Evolutionary conservation across 352 stramenopile genomes (phyloP).

Genomic region (Hyaloperonospora arabidopsidis): DNA sequence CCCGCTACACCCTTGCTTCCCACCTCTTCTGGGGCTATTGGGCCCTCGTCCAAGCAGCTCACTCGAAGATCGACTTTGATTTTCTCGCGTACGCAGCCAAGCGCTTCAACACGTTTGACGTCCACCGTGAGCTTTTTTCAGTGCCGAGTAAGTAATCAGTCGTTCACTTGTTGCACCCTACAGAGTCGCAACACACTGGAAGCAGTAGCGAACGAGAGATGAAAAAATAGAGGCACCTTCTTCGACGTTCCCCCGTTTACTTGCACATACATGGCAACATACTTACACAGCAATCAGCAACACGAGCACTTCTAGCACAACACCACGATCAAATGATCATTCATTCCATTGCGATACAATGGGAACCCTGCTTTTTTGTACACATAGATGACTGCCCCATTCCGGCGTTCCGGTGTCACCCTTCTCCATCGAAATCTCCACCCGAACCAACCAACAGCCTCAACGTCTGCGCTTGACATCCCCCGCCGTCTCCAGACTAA

Average conservation of each 20-base stretch:
- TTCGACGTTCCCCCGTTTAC: too few species aligned
- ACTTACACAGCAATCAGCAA: too few species aligned
- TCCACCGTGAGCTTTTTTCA: constrained; percentile 64
- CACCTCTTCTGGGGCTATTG: constrained; percentile 92
- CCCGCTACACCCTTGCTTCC: constrained; percentile 83
- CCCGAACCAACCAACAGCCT: constrained; percentile 9
- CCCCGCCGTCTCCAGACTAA: constrained; percentile 68
- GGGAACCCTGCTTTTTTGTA: too few species aligned
- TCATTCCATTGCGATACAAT: too few species aligned
- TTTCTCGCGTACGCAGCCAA: constrained; percentile 81
- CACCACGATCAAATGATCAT: too few species aligned
- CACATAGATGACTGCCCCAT: too few species aligned
- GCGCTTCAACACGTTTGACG: constrained; percentile 73
- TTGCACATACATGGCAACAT: too few species aligned
- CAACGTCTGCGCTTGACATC: constrained; percentile 85
- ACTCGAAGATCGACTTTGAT: constrained; percentile 88
- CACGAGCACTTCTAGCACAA: too few species aligned
- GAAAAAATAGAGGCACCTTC: constrained; percentile 8
- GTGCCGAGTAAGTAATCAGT: constrained; percentile 26
- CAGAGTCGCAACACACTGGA: constrained; percentile 12
- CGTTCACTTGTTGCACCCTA: constrained; percentile 7
- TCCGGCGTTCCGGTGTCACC: background rate
- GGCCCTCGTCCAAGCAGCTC: constrained; percentile 87
- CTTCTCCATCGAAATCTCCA: constrained; percentile 4
- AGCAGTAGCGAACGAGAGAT: constrained; percentile 21